Evolutionary conservation across 2,329 filamentous ascomycete species (phyloP).

Genomic region (Aspergillus sp.): DNA sequence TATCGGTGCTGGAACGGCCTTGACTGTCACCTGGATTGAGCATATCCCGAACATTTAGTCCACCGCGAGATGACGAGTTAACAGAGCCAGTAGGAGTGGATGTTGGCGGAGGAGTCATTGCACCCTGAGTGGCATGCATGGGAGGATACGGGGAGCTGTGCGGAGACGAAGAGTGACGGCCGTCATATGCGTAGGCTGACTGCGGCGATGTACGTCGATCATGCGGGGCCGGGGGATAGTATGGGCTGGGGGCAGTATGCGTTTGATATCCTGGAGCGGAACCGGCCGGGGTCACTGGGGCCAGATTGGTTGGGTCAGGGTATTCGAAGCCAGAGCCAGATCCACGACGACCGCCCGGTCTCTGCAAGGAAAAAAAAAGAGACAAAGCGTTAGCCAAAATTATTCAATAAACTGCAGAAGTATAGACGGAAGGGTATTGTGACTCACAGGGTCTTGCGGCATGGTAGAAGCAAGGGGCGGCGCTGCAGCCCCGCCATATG

Average conservation of each 20-base stretch:
- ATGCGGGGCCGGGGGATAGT: slow-evolving; percentile 32
- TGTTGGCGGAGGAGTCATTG: slow-evolving; percentile 24
- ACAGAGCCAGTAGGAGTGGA: slow-evolving; percentile 28
- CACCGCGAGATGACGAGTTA: slow-evolving; percentile 28
- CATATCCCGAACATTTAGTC: slow-evolving; percentile 46
- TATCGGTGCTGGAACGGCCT: slow-evolving; percentile 43
- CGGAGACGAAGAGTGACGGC: slow-evolving; percentile 38
- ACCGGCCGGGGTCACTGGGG: slow-evolving; percentile 42
- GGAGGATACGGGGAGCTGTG: slow-evolving; percentile 37
- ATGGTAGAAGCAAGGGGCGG: slow-evolving; percentile 33
- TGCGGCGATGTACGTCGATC: slow-evolving; percentile 43
- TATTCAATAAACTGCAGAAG: too few relatives aligned
- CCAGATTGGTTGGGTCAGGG: slow-evolving; percentile 43
- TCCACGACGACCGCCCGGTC: slow-evolving; percentile 37
- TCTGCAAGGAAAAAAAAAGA: slow-evolving; percentile 15
- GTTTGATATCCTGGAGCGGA: slow-evolving; percentile 40
- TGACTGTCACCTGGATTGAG: slow-evolving; percentile 38
- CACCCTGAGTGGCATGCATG: slow-evolving; percentile 25
- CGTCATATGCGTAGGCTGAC: slow-evolving; percentile 39
- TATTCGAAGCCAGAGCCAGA: slow-evolving; percentile 43
- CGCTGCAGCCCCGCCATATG: slow-evolving; percentile 28
- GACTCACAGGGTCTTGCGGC: slow-evolving; percentile 45
- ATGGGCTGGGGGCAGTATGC: slow-evolving; percentile 32
- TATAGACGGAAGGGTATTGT: neutral
- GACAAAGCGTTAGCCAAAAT: neutral